Percentiles rank a stretch among this genome's conserved stretches.
Evolutionary conservation across 768 basidiomycete genomes (phyloP).

Genomic region (Kwoniella europaea): DNA sequence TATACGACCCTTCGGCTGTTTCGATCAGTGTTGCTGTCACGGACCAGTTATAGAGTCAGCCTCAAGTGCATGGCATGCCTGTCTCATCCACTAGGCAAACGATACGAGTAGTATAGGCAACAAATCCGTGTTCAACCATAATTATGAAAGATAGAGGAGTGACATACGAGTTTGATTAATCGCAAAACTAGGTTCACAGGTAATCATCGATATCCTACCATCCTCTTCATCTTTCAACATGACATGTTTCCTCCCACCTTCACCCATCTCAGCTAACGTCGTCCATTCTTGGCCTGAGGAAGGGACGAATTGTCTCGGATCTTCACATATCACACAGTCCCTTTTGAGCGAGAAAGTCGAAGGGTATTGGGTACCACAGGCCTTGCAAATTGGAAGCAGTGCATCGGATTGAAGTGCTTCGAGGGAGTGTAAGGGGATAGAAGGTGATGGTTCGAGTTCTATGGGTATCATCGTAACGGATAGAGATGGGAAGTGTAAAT

Average conservation of each 20-base stretch:
- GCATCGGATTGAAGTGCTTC: constrained; percentile 42
- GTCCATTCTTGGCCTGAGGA: constrained; percentile 53
- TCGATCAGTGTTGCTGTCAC: constrained; percentile 51
- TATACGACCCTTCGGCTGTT: constrained; percentile 47
- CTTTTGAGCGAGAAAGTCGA: neutral
- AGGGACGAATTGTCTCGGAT: constrained; percentile 52
- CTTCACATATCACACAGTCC: constrained; percentile 41
- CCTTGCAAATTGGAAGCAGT: constrained; percentile 50
- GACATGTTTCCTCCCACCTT: constrained; percentile 27
- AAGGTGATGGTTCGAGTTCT: constrained; percentile 21
- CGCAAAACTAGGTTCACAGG: constrained; percentile 47
- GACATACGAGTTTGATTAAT: constrained; percentile 56
- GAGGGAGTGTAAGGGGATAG: constrained; percentile 32
- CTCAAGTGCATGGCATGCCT: no score
- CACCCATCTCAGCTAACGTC: constrained; percentile 37
- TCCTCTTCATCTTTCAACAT: constrained; percentile 48
- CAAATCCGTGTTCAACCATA: neutral
- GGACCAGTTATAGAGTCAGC: neutral
- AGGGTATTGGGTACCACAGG: constrained; percentile 55
- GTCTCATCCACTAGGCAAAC: no score
- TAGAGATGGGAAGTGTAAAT: neutral
- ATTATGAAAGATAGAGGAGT: neutral
- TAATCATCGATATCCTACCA: constrained; percentile 43
- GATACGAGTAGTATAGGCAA: no score
- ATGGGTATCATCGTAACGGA: neutral